Evolutionary conservation across 139 green algal genomes (phyloP), one percentile per base, ranked within the genome.

Genomic region (Raphidocelis subcapitata): DNA sequence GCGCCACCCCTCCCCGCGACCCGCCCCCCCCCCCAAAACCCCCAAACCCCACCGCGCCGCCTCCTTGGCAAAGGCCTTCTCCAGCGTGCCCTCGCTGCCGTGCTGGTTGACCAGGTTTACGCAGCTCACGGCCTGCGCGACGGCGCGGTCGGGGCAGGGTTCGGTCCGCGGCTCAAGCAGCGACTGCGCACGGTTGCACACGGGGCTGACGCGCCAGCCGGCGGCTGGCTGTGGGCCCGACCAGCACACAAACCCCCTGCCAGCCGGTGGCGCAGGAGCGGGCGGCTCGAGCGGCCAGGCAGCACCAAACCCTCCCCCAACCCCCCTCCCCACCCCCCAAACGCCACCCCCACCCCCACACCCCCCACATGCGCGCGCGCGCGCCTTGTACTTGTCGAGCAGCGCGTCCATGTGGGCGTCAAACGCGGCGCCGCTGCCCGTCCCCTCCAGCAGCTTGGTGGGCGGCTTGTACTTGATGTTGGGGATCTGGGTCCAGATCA

Each of bases 391-490:
- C 71, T 76, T 62, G 26, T 64, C 57, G 35, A 79, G 51, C 29
- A 92, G 62, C 0, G 20, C 20, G 21, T 64, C 49, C 12, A 86
- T 32, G 74, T 91, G 86, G 59, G 41, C 49, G 59, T 89, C 76
- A 54, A 86, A 69, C 15, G 61, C 54, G 2, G 32, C n/a, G 1
- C 61, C 33, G 10, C 16, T 57, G 14, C 46, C 29, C 28, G 24
- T 55, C 12, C 74, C 59, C 31, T 87, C 79, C n/a, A 36, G 49
- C 29, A 83, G 65, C 49, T 78, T 65, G 3, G 92, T 96, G 64
- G 86, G 79, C n/a, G 93, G 93, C 79, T 97, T 97, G 86, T 95
- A 97, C 84, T 95, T 95, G 37, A 97, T 87, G 85, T 94, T 94
- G 69, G 93, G 93, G 35, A 94, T 77, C 81, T 88, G 85, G 14